These are phyloP conservation scores for Thecaphora frezii DNA, from an alignment of 1,284 basidiomycete species.

Conservation along the genomic window DNA sequence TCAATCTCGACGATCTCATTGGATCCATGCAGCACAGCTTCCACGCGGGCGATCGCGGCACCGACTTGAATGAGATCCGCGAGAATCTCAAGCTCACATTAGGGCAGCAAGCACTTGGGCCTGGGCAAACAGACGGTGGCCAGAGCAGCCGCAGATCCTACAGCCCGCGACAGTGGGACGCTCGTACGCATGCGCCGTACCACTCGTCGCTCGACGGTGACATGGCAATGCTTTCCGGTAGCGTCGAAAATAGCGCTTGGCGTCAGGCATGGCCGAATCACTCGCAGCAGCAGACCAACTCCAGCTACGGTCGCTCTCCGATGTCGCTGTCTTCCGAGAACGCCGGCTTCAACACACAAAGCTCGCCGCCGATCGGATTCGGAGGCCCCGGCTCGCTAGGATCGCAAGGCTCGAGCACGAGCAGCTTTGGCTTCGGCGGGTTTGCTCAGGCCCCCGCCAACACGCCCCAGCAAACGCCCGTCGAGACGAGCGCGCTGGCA, in stretches of 20 bases:
- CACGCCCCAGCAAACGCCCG: slow-evolving; percentile 41
- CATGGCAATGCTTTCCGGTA: slow-evolving; percentile 33
- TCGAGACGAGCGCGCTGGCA: slow-evolving; percentile 30
- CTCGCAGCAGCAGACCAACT: not conserved
- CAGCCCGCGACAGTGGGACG: slow-evolving; percentile 3
- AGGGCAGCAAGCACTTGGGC: slow-evolving; percentile 20
- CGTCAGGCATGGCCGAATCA: slow-evolving; percentile 1
- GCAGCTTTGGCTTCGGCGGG: slow-evolving; percentile 10
- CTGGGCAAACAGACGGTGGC: slow-evolving; percentile 3
- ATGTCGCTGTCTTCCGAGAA: not conserved
- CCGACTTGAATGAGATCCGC: slow-evolving; percentile 42
- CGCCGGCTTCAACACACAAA: not conserved
- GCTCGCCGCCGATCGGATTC: slow-evolving; percentile 6
- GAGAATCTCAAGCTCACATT: slow-evolving; percentile 38
- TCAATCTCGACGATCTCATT: slow-evolving; percentile 51
- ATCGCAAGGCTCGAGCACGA: slow-evolving; percentile 12
- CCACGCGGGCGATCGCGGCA: slow-evolving; percentile 44
- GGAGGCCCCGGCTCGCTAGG: slow-evolving; percentile 23
- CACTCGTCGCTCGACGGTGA: slow-evolving; percentile 28
- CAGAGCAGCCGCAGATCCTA: not conserved
- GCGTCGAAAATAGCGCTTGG: slow-evolving; percentile 2
- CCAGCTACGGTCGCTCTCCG: not conserved
- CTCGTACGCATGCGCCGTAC: not conserved
- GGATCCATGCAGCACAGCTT: slow-evolving; percentile 49
- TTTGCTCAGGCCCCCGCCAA: slow-evolving; percentile 36